Base-by-base conservation (phyloP, 2,329 filamentous ascomycete genomes). In the Pseudovirgaria hyperparasitica region DNA sequence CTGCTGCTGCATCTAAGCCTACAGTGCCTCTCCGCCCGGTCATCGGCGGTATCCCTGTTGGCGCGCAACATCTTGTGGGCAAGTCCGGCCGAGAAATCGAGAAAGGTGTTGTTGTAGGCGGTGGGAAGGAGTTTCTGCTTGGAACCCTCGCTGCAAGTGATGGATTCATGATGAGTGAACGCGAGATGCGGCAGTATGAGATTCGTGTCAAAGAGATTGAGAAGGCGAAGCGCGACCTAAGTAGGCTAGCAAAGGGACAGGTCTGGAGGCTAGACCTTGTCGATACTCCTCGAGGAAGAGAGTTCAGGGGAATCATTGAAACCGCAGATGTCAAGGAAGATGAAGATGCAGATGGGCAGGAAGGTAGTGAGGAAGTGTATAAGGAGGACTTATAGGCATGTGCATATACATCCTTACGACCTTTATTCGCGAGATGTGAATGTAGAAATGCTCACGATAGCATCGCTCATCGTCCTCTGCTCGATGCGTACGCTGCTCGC, bases 261-360 rank as follows among this genome's bases (percentile, higher is more conserved):
- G 72, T 73, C 10, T 93, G 85, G 84, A 79, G 75, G 42, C 59
- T 93, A 32, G 81, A 90, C 51, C 63, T 90, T 9, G 70, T 90
- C 1, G 78, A 90, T 42, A 63, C 72, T 8, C 69, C 76, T 2
- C 65, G 69, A 4, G 64, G 68, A 13, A 58, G 70, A 34, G 76
- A 84, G 45, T 70, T 87, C 21, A 61, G 77, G 23, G 81, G 77
- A 1, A 70, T 81, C 22, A 67, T 87, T 10, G 73, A 77, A 16
- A 56, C 58, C 2, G 66, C 69, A 9, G 64, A 64, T 3, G 65
- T 69, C 2, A 29, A 35, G 6, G 37, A 30, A n/a, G 30, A 40
- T 5, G 39, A 37, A 6, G 40, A 40, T 10, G 45, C 46, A 10
- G 41, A 45, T 11, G 16, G 27, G 5, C 31, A 47, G 16, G 45